Evolutionary conservation across 2,329 filamentous ascomycete genomes (phyloP).

Genomic region (Trichocomaceae sp.): DNA sequence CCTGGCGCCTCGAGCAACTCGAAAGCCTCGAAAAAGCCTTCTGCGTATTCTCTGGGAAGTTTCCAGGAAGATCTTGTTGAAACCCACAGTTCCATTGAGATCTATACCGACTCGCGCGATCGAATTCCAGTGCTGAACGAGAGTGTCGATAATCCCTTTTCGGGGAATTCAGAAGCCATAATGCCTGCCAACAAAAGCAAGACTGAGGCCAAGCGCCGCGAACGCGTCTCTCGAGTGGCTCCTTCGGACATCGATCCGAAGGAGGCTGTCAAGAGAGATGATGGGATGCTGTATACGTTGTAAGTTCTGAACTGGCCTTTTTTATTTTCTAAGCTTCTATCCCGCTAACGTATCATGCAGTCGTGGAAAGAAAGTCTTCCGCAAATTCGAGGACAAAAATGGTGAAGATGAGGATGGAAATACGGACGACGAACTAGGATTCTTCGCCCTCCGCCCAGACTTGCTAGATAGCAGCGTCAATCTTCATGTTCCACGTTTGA

Average conservation of each 20-base stretch:
- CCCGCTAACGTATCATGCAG: conserved; percentile 35
- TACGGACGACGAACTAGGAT: conserved; percentile 35
- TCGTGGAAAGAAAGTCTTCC: conserved; percentile 57
- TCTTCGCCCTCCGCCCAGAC: conserved; percentile 36
- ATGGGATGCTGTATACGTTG: conserved; percentile 58
- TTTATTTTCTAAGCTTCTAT: conserved; percentile 8
- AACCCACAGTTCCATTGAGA: conserved; percentile 42
- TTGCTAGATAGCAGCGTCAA: conserved; percentile 26
- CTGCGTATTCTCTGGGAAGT: conserved; percentile 41
- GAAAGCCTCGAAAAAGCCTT: conserved; percentile 42
- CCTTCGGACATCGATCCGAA: conserved; percentile 43
- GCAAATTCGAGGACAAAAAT: conserved; percentile 43
- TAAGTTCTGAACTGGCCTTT: conserved; percentile 36
- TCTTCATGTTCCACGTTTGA: conserved; percentile 43
- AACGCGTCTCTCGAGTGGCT: conserved; percentile 22
- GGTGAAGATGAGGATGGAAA: conserved; percentile 35
- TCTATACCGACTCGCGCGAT: conserved; percentile 59
- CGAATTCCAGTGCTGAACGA: conserved; percentile 50
- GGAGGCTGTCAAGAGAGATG: conserved; percentile 46
- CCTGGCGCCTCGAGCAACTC: conserved; percentile 42
- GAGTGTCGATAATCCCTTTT: conserved; percentile 52
- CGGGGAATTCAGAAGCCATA: conserved; percentile 33
- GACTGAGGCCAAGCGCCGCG: conserved; percentile 31
- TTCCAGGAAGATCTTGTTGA: conserved; percentile 29
- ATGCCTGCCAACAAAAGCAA: conserved; percentile 18